These are phyloP conservation scores for Salmacisia buchloeana DNA, from an alignment of 1,284 basidiomycete genomes.

Conservation along the genomic window DNA sequence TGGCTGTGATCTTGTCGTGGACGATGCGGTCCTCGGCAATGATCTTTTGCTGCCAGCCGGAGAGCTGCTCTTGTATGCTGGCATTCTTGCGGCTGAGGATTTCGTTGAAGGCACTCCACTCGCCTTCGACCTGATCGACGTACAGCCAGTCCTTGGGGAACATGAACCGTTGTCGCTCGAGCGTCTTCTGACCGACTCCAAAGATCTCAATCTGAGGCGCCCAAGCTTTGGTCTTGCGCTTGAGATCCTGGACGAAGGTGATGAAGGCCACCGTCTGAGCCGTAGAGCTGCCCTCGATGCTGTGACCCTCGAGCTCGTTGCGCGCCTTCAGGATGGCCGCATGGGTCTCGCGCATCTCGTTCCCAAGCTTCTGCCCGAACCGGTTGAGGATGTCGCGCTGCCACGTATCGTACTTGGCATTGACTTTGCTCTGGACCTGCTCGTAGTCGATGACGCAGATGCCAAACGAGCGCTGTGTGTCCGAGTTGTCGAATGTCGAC, in stretches of 20 bases:
- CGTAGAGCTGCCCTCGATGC: constrained; percentile 64
- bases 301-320: constrained; percentile 85
- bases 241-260: constrained; percentile 97
- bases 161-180: constrained; percentile 92
- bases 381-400: constrained; percentile 86
- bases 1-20: constrained; percentile 65
- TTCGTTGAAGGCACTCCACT: constrained; percentile 98
- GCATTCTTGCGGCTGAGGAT: constrained; percentile 96
- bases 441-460: constrained; percentile 95
- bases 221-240: constrained; percentile 94
- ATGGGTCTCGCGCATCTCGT: constrained; percentile 94
- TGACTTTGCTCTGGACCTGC: constrained; percentile 92
- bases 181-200: constrained; percentile 86
- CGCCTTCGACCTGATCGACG: constrained; percentile 91
- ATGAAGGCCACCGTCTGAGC: constrained; percentile 97
- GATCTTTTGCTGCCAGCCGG: constrained; percentile 93
- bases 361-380: constrained; percentile 85
- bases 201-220: constrained; percentile 93
- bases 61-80: constrained; percentile 94
- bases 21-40: constrained; percentile 95
- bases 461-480: constrained; percentile 80
- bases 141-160: constrained; percentile 97
- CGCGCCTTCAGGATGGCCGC: constrained; percentile 83
- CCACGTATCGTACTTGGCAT: constrained; percentile 97
- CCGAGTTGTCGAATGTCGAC: constrained; percentile 91